A percentile compares a stretch with the other conserved stretches of the same genome.
phyloP scores from a whole-genome alignment of 352 stramenopile species.

The Phytophthora niederhauseri region DNA sequence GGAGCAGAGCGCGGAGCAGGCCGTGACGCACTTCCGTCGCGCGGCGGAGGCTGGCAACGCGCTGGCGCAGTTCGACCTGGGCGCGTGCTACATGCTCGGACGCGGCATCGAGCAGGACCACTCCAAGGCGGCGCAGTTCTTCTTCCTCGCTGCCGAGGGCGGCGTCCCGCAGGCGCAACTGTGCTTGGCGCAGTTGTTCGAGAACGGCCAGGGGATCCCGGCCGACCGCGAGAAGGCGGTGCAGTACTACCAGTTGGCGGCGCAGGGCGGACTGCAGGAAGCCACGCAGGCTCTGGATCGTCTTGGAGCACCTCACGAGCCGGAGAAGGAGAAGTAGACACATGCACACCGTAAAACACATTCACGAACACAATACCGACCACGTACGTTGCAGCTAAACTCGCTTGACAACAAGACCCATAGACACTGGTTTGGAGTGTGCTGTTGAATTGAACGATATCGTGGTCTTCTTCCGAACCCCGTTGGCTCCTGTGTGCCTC shows the following conservation, averaged over 20 bases:
- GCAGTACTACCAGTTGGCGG: slow-evolving; percentile 79
- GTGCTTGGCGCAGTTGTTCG: slow-evolving; percentile 80
- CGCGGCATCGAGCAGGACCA: slow-evolving; percentile 60
- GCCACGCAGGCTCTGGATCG: slow-evolving; percentile 58
- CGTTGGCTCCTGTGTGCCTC: slow-evolving; percentile 1
- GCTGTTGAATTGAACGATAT: slow-evolving; percentile 20
- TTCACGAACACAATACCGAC: slow-evolving; percentile 6
- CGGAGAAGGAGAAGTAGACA: slow-evolving; percentile 28
- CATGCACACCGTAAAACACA: slow-evolving; percentile 3
- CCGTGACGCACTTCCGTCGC: slow-evolving; percentile 58
- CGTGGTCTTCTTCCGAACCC: slow-evolving; percentile 9
- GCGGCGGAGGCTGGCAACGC: slow-evolving; percentile 68
- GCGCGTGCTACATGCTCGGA: slow-evolving; percentile 83
- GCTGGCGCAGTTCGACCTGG: slow-evolving; percentile 78
- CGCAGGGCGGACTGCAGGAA: slow-evolving; percentile 56
- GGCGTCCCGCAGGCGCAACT: slow-evolving; percentile 71
- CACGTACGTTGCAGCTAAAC: slow-evolving; percentile 6
- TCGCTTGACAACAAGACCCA: slow-evolving; percentile 12
- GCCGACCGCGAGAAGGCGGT: slow-evolving; percentile 64
- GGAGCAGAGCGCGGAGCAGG: slow-evolving; percentile 36
- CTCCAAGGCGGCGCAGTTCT: slow-evolving; percentile 70
- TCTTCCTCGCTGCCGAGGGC: slow-evolving; percentile 68
- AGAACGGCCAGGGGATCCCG: slow-evolving; percentile 57
- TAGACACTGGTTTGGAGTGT: slow-evolving; percentile 12
- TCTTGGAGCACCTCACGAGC: slow-evolving; percentile 50